A percentile compares a stretch with the other conserved stretches of the same genome.
Conservation (phyloP, 495 filamentous ascomycete species). For the Tuber umbilicatum region DNA sequence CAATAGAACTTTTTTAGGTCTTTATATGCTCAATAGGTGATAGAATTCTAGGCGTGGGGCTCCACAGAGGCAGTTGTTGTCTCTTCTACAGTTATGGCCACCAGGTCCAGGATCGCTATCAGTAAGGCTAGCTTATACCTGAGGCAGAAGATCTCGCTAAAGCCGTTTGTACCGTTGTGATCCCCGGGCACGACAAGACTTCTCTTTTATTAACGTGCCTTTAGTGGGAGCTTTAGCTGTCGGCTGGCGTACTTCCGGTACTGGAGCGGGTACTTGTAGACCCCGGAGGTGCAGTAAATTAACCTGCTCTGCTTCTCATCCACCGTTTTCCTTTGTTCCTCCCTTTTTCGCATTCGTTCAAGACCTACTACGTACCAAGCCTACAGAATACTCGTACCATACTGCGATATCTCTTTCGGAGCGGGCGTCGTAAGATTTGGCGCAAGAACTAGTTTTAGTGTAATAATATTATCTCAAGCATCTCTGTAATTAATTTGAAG, state of each 20-base stretch:
- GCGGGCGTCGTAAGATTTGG: not conserved
- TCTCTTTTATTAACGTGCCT: not conserved
- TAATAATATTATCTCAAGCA: not conserved
- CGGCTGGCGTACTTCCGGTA: not conserved
- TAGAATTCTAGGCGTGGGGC: too few species aligned
- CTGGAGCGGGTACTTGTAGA: not conserved
- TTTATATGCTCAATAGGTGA: too few species aligned
- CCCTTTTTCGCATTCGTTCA: conserved; percentile 12
- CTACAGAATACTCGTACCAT: not conserved
- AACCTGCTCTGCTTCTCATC: not conserved
- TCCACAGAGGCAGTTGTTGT: too few species aligned
- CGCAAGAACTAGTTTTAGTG: not conserved
- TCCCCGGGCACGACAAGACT: not conserved
- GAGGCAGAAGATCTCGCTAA: not conserved
- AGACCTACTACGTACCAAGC: not conserved
- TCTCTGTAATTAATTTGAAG: not conserved
- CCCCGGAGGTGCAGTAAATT: not conserved
- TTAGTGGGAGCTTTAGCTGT: not conserved
- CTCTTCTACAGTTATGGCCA: too few species aligned
- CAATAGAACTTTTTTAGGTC: too few species aligned
- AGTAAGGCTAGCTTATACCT: too few species aligned
- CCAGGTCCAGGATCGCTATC: too few species aligned
- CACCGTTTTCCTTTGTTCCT: conserved; percentile 9
- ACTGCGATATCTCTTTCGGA: not conserved
- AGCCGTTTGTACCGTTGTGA: not conserved